Base-by-base conservation (phyloP, 108 stramenopile genomes). In the Stephanodiscus triporus region DNA sequence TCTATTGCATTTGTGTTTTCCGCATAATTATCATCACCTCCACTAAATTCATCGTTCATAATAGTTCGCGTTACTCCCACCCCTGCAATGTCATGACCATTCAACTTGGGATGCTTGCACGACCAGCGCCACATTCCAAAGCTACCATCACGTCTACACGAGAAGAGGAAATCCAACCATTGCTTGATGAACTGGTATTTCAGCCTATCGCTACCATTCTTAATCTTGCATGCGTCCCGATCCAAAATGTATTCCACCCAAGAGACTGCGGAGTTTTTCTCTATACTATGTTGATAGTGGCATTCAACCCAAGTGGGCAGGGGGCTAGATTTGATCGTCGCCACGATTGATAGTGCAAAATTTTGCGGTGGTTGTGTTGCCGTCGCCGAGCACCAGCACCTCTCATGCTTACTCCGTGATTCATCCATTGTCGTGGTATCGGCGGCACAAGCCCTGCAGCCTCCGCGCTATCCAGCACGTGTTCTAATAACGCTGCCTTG, bases 201-300 rank as follows among this genome's bases (percentile, higher is more conserved):
- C 8, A 1, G 1, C 36, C 19, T 26, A 34, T 54, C 53, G 5
- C 26, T 20, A 16, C 26, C 22, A 56, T 69, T 55, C 32, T 42
- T 55, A 5, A 4, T 34, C 22, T 38, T 57, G n/a, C 30, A 43
- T 6, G 68, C 50, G 40, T 69, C 68, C 10, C 68, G 54, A 43
- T 69, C 55, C 36, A 69, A 37, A 36, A 69, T 69, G 26, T 69
- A 69, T 20, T 69, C 40, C n/a, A 51, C 55, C 68, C 68, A 69
- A 27, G 53, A 38, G 8, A 22, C 30, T 8, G 68, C 68, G 9
- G 68, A 27, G 8, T 14, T 40, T 24, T 58, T 56, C 13, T 38
- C 55, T 14, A 56, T 40, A 6, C 42, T 20, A 11, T 20, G 24
- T 69, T 69, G 51, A 69, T 55, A 69, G 17, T 69, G 68, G 54